Conservation (phyloP, 257 asterid genomes). For the Gentiana straminea region DNA sequence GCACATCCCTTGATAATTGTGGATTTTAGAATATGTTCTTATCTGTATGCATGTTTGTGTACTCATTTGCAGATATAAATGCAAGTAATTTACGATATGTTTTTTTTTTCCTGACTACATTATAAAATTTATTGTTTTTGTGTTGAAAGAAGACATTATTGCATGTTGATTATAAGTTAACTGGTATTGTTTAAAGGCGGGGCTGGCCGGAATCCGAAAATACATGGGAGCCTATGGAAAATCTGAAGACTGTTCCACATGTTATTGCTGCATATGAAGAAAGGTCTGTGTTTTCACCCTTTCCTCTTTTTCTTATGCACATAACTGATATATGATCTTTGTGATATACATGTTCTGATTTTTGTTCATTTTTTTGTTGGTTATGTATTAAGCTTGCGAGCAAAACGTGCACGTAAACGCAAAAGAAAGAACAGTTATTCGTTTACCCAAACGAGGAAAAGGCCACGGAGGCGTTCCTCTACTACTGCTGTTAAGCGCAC, state of each 20-base stretch:
- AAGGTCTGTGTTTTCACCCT: slow-evolving; percentile 34
- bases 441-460: slow-evolving; percentile 54
- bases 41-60: too few relatives aligned
- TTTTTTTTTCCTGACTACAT: too few relatives aligned
- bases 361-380: slow-evolving; percentile 9
- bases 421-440: slow-evolving; percentile 51
- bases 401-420: slow-evolving; percentile 54
- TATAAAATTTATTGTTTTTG: too few relatives aligned
- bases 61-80: too few relatives aligned
- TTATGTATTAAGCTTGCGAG: slow-evolving; percentile 29
- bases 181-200: slow-evolving; percentile 41
- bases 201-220: slow-evolving; percentile 87
- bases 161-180: slow-evolving; percentile 10
- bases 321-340: slow-evolving; percentile 7
- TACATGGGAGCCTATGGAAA: slow-evolving; percentile 89
- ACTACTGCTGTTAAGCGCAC: slow-evolving; percentile 37
- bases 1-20: too few relatives aligned
- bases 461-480: slow-evolving; percentile 38
- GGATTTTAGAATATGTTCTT: too few relatives aligned
- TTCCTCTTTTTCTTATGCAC: slow-evolving; percentile 5
- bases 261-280: slow-evolving; percentile 71
- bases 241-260: slow-evolving; percentile 54
- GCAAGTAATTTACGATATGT: too few relatives aligned
- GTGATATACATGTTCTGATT: slow-evolving; percentile 7
- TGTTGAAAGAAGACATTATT: background rate